Conservation (phyloP, 2,329 filamentous ascomycete species). For the Zasmidium angulare region DNA sequence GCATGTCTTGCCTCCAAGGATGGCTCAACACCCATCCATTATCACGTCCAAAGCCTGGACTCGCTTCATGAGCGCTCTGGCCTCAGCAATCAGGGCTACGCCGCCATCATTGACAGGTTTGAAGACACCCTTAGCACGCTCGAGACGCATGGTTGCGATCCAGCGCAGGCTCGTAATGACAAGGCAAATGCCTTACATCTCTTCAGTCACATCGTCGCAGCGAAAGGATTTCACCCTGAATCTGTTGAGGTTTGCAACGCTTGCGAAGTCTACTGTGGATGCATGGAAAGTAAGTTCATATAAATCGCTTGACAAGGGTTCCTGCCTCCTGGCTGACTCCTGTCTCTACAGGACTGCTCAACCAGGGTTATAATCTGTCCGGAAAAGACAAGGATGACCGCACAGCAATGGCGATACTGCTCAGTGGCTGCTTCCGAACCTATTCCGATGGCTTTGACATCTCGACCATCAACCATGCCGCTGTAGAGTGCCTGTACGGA, state of each 20-base stretch:
- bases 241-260: neutral
- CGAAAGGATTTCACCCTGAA: neutral
- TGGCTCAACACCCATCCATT: neutral
- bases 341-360: neutral
- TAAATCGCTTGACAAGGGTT: no score
- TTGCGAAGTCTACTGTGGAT: neutral
- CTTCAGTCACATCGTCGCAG: neutral
- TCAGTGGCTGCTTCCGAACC: neutral
- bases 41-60: neutral
- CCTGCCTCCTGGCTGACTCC: no score
- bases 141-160: neutral
- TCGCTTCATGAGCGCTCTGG: neutral
- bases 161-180: neutral
- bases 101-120: neutral
- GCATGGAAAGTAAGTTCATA: neutral
- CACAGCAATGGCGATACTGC: neutral
- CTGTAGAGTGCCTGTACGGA: neutral
- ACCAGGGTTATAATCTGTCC: neutral
- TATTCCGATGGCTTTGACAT: neutral
- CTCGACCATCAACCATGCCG: neutral
- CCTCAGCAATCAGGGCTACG: neutral
- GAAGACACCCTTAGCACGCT: neutral
- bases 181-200: neutral
- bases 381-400: neutral
- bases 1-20: neutral